Base-by-base conservation (phyloP, 2,329 filamentous ascomycete species). In the Trichoderma pleuroti region DNA sequence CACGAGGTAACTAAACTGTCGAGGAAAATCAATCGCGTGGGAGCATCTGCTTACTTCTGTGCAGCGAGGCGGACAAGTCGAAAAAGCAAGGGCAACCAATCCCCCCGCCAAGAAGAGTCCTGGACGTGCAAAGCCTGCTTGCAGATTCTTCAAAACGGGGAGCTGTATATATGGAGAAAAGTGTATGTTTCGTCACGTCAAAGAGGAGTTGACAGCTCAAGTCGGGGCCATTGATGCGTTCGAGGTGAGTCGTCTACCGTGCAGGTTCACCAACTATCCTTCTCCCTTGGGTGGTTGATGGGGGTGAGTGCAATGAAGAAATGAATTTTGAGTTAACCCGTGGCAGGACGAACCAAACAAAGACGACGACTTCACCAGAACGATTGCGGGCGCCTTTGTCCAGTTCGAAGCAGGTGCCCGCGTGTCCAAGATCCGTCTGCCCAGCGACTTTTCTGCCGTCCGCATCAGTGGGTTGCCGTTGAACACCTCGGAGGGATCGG, bases 401-500 rank as follows among this genome's bases (percentile, higher is more conserved):
- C 52, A 76, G 10, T 82, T 81, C 16, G 77, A 74, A 9, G 76
- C 77, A 12, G 81, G 81, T 7, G 79, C 78, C 1, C 59, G 63
- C 0, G 71, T 81, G 5, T 30, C 63, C 1, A 78, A 77, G 18
- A 69, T 80, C 3, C 74, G 73, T 9, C 74, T 82, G 6, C 73
- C 76, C 3, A 79, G 79, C 1, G 81, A 83, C 73, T 81, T 80
- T 64, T 82, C 81, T 1, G 76, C 79, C 0, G 75, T 80, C 26
- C 80, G 77, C 8, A 75, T 83, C 60, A 75, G 63, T 24, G 72
- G 74, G 2, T 75, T 82, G 0, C 78, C 78, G 0, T 24, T 1
- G 2, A 60, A 63, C 6, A 77, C 71, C 57, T 73, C 75, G 7
- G 16, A n/a, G 5, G 12, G 24, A 11, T 70, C 52, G 1, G 30